phyloP scores from a whole-genome alignment of 2,329 filamentous ascomycete species.

The Cladophialophora yegresii region DNA sequence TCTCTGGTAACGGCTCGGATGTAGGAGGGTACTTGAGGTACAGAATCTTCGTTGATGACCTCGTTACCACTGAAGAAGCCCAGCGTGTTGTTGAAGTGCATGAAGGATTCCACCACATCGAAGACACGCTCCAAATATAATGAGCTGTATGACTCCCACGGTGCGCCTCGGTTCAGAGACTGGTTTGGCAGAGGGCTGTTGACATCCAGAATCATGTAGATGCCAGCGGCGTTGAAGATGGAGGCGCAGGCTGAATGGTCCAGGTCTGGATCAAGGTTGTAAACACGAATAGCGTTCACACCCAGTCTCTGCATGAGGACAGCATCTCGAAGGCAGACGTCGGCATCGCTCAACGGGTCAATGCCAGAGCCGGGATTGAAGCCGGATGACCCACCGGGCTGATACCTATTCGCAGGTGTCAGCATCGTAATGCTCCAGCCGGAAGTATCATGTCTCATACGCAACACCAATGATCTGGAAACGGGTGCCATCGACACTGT shows the following conservation, averaged over 20 bases:
- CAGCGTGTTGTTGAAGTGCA: conserved; percentile 64
- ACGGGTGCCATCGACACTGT: conserved; percentile 58
- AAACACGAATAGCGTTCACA: conserved; percentile 66
- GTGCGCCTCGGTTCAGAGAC: conserved; percentile 58
- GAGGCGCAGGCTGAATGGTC: conserved; percentile 64
- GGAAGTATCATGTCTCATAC: conserved; percentile 42
- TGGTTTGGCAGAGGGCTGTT: conserved; percentile 62
- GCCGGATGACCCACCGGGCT: conserved; percentile 62
- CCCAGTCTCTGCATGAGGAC: conserved; percentile 64
- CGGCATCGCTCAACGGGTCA: conserved; percentile 61
- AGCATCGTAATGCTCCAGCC: conserved; percentile 18
- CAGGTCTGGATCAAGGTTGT: conserved; percentile 62
- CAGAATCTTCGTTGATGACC: conserved; percentile 64
- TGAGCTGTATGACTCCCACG: conserved; percentile 57
- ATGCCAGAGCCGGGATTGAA: conserved; percentile 53
- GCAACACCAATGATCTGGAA: conserved; percentile 66
- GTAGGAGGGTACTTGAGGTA: conserved; percentile 58
- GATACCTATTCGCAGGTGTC: conserved; percentile 51
- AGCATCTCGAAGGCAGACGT: conserved; percentile 63
- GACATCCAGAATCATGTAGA: conserved; percentile 67
- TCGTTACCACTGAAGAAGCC: conserved; percentile 70
- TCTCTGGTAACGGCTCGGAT: conserved; percentile 66
- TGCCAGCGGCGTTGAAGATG: conserved; percentile 67
- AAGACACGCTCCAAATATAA: conserved; percentile 62
- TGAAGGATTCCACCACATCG: conserved; percentile 66